Percentiles rank a stretch among this genome's conserved stretches.
Evolutionary conservation across 805 yeast genomes (phyloP).

Genomic region (Barnettozyma vustinii): DNA sequence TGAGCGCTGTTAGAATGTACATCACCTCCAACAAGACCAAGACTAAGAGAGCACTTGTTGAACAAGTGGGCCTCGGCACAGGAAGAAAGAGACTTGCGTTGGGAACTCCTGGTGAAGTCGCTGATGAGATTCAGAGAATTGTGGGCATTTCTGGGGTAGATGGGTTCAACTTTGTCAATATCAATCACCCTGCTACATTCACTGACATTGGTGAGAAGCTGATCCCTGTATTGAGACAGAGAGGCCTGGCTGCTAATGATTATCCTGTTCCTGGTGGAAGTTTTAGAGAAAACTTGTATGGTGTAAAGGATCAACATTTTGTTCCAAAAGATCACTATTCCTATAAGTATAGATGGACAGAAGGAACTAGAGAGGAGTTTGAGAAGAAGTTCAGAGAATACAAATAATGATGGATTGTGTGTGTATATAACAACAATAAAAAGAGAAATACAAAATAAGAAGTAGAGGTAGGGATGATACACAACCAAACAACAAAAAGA

Average conservation of each 20-base stretch:
- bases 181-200: constrained; percentile 32
- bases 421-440: neutral
- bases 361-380: constrained; percentile 23
- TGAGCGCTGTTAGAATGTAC: constrained; percentile 28
- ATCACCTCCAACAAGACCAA: constrained; percentile 18
- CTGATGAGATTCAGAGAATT: constrained; percentile 34
- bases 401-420: neutral
- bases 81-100: constrained; percentile 26
- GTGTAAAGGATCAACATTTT: constrained; percentile 15
- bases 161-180: constrained; percentile 37
- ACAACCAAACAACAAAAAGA: neutral
- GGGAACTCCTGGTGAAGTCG: constrained; percentile 35
- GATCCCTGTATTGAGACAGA: constrained; percentile 30
- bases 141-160: constrained; percentile 36
- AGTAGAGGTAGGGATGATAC: neutral
- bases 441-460: neutral
- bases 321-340: constrained; percentile 17
- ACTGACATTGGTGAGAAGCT: constrained; percentile 33
- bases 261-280: constrained; percentile 31
- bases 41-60: constrained; percentile 22
- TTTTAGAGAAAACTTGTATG: constrained; percentile 30
- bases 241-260: constrained; percentile 32
- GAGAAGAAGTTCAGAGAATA: constrained; percentile 11
- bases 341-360: constrained; percentile 19
- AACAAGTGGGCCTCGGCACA: constrained; percentile 19